Evolutionary conservation across 2,329 filamentous ascomycete species (phyloP).

Genomic region (Fusarium sp.): DNA sequence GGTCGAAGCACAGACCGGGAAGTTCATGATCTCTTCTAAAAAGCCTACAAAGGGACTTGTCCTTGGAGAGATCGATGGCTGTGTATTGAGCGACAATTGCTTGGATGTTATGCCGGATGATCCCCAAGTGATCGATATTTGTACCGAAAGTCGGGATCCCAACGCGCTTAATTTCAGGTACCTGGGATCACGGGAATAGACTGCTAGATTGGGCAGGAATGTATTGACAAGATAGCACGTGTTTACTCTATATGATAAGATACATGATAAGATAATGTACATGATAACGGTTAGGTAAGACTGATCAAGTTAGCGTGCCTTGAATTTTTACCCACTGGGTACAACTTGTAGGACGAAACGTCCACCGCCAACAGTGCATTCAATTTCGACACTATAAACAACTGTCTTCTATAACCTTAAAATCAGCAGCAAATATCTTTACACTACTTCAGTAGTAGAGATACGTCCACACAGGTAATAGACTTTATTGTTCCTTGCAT

Average conservation of each 20-base stretch:
- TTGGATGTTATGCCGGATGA: constrained; percentile 67
- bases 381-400: no score
- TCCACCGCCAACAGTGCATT: no score
- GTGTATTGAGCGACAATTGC: constrained; percentile 65
- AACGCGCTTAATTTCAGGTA: background rate
- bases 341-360: fast-evolving
- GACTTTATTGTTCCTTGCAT: fast-evolving
- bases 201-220: background rate
- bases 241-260: background rate
- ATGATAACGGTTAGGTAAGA: fast-evolving
- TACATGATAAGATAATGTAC: fast-evolving
- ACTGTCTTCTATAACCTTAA: background rate
- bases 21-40: constrained; percentile 51
- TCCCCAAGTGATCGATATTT: background rate
- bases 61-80: constrained; percentile 59
- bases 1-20: constrained; percentile 47
- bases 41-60: constrained; percentile 67
- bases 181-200: background rate
- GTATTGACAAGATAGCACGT: background rate
- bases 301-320: background rate
- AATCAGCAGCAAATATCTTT: background rate
- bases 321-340: no score
- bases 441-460: background rate
- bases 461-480: fast-evolving
- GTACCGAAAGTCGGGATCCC: background rate